Evolutionary conservation across 2,329 filamentous ascomycete species (phyloP).

Genomic region (Emydomyces testavorans): DNA sequence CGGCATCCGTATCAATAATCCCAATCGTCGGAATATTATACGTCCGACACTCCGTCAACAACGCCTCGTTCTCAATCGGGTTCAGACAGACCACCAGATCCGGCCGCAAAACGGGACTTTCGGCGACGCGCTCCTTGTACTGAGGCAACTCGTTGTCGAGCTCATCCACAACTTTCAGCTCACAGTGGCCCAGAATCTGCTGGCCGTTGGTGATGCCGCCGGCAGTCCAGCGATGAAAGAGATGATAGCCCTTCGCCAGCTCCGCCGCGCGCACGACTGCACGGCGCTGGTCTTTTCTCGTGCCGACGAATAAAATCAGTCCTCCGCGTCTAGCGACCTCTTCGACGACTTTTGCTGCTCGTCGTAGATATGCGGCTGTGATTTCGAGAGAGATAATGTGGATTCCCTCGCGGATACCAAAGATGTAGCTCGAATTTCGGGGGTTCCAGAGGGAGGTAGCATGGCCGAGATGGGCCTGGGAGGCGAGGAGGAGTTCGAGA

Average conservation of each 20-base stretch:
- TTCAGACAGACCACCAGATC: conserved; percentile 90
- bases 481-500: conserved; percentile 78
- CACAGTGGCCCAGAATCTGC: conserved; percentile 63
- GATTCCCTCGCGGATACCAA: conserved; percentile 73
- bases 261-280: conserved; percentile 71
- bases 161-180: conserved; percentile 65
- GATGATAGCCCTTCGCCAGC: conserved; percentile 66
- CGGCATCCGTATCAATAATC: conserved; percentile 82
- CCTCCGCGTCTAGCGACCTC: conserved; percentile 74
- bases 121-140: conserved; percentile 41
- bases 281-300: conserved; percentile 66
- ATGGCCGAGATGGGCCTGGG: conserved; percentile 82
- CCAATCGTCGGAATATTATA: conserved; percentile 89
- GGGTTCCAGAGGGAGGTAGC: conserved; percentile 89
- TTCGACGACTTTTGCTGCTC: conserved; percentile 83
- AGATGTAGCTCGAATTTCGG: conserved; percentile 85
- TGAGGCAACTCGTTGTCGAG: conserved; percentile 52
- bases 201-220: conserved; percentile 88
- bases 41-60: conserved; percentile 82
- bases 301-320: conserved; percentile 82
- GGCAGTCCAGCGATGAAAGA: conserved; percentile 88
- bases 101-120: conserved; percentile 58
- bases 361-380: conserved; percentile 78
- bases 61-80: conserved; percentile 77
- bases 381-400: conserved; percentile 89